Evolutionary conservation across 2,329 filamentous ascomycete species (phyloP).

Genomic region (Aspergillus fumigatiaffinis): DNA sequence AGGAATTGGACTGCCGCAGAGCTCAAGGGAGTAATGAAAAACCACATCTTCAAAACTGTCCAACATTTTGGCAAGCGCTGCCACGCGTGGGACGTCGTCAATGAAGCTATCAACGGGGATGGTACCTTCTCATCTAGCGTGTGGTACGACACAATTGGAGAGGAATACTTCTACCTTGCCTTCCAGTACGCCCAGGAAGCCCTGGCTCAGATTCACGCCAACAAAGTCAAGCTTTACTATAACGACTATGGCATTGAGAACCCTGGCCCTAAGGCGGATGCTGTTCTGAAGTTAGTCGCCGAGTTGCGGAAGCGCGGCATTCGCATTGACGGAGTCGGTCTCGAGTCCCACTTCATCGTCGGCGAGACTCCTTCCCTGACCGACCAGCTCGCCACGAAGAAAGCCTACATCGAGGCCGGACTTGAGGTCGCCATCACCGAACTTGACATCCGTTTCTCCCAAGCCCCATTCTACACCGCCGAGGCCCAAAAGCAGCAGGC

Average conservation of each 20-base stretch:
- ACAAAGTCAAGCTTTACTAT: slow-evolving; percentile 34
- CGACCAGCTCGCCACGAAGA: slow-evolving; percentile 34
- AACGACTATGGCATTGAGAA: slow-evolving; percentile 41
- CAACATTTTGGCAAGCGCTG: slow-evolving; percentile 23
- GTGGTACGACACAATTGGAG: slow-evolving; percentile 40
- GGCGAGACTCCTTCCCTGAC: slow-evolving; percentile 35
- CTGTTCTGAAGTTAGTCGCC: slow-evolving; percentile 28
- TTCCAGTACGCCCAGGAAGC: slow-evolving; percentile 38
- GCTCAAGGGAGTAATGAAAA: slow-evolving; percentile 51
- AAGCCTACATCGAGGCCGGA: slow-evolving; percentile 28
- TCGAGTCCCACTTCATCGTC: slow-evolving; percentile 45
- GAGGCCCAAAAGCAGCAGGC: slow-evolving; percentile 20
- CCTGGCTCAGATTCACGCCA: slow-evolving; percentile 24
- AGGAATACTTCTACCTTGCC: slow-evolving; percentile 40
- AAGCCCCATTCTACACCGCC: slow-evolving; percentile 15
- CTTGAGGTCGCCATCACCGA: slow-evolving; percentile 37
- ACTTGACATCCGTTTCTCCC: slow-evolving; percentile 45
- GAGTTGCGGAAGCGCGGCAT: slow-evolving; percentile 28
- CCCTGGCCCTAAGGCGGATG: slow-evolving; percentile 29
- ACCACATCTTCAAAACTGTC: slow-evolving; percentile 26
- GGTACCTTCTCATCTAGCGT: slow-evolving; percentile 38
- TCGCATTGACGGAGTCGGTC: slow-evolving; percentile 44
- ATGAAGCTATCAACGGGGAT: slow-evolving; percentile 36
- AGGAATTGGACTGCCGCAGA: slow-evolving; percentile 53
- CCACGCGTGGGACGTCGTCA: slow-evolving; percentile 31